These are phyloP conservation scores for Ilyonectria destructans DNA, from an alignment of 2,329 filamentous ascomycete genomes.

Conservation along the genomic window DNA sequence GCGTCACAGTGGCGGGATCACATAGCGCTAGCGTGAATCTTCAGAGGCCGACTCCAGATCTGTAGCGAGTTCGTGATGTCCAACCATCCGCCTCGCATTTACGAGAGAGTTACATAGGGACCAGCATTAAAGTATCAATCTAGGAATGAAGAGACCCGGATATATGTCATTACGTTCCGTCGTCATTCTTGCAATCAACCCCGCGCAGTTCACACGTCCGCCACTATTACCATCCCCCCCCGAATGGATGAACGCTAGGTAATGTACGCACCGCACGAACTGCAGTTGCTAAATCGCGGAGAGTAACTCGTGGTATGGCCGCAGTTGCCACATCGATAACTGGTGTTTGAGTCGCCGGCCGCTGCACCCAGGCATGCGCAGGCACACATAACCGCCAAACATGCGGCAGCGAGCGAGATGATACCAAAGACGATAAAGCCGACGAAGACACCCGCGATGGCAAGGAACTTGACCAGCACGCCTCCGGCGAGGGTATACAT, in stretches of 20 bases:
- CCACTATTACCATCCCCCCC: background rate
- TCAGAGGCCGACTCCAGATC: constrained; percentile 9
- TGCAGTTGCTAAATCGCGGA: constrained; percentile 12
- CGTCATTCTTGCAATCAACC: background rate
- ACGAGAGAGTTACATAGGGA: constrained; percentile 15
- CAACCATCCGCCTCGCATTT: constrained; percentile 7
- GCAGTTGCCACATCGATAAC: constrained; percentile 23
- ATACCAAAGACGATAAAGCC: constrained; percentile 34
- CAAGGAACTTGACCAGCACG: constrained; percentile 38
- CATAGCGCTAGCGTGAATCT: constrained; percentile 13
- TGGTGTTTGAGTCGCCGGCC: background rate
- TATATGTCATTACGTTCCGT: background rate
- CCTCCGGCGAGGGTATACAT: constrained; percentile 38
- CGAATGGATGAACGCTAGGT: background rate
- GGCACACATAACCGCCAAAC: constrained; percentile 31
- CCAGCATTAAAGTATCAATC: constrained; percentile 17
- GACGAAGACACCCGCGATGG: constrained; percentile 35
- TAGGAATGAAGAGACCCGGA: constrained; percentile 1
- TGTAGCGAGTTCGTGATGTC: constrained; percentile 9
- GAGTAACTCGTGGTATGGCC: constrained; percentile 14
- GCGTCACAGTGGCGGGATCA: constrained; percentile 17
- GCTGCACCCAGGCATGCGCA: constrained; percentile 36
- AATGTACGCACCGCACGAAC: background rate
- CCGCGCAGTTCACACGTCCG: background rate
- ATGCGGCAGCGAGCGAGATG: constrained; percentile 30